Conservation (phyloP, 2,329 filamentous ascomycete species). For the Pleoardoris graminearum region DNA sequence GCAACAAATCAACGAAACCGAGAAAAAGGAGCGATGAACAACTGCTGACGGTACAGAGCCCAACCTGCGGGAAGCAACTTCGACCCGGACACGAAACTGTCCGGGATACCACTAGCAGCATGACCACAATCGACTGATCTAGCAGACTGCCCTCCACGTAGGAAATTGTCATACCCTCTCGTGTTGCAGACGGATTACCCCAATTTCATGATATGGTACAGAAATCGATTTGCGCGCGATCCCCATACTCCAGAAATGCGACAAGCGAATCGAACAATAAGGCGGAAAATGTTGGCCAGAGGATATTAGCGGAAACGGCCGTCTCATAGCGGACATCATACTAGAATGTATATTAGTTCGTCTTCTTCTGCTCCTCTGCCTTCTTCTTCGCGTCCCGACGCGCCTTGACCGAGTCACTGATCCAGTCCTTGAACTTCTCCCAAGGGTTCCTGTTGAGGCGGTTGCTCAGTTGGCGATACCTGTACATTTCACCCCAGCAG, state of each 20-base stretch:
- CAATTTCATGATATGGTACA: constrained; percentile 10
- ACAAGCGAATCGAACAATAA: neutral
- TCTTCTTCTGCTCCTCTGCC: constrained; percentile 22
- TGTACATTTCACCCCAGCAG: constrained; percentile 98
- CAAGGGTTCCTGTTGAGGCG: constrained; percentile 81
- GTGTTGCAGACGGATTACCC: constrained; percentile 1
- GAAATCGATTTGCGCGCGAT: neutral
- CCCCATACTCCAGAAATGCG: constrained; percentile 7
- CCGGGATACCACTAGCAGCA: neutral
- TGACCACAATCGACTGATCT: neutral
- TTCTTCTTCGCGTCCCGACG: constrained; percentile 33
- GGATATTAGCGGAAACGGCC: neutral
- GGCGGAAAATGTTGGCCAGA: neutral
- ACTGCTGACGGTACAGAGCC: neutral
- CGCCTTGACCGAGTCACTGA: constrained; percentile 45
- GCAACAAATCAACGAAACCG: neutral
- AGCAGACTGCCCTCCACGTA: neutral
- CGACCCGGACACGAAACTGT: neutral
- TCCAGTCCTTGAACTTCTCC: constrained; percentile 64
- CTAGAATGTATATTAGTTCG: constrained; percentile 15
- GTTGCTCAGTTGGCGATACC: constrained; percentile 89
- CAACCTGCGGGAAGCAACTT: neutral
- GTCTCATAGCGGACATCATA: constrained; percentile 17
- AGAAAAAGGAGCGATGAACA: neutral
- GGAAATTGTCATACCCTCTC: constrained; percentile 1